Evolutionary conservation across 2,329 filamentous ascomycete genomes (phyloP).

Genomic region (Fusarium palustre): DNA sequence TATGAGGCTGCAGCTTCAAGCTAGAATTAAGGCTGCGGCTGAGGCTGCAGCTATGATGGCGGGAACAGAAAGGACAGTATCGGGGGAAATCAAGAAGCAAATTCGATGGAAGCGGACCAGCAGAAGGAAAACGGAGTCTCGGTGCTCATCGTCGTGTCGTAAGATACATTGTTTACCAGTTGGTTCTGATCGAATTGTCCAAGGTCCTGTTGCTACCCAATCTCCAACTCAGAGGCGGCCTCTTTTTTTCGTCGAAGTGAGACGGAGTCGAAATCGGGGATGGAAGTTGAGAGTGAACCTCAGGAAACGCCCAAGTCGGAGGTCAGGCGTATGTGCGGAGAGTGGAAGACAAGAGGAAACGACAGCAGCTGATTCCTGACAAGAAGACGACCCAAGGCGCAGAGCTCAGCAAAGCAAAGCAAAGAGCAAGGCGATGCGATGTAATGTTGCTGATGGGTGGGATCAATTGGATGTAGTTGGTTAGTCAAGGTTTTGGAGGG

Average conservation of each 20-base stretch:
- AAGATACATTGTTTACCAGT: slow-evolving; percentile 52
- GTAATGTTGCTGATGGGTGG: slow-evolving; percentile 27
- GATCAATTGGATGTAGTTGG: slow-evolving; percentile 37
- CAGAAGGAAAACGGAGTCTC: slow-evolving; percentile 61
- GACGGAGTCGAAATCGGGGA: slow-evolving; percentile 27
- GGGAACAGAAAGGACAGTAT: slow-evolving; percentile 49
- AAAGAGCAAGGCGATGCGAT: slow-evolving; percentile 42
- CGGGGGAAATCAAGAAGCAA: slow-evolving; percentile 63
- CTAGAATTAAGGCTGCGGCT: slow-evolving; percentile 35
- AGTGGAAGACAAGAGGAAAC: slow-evolving; percentile 14
- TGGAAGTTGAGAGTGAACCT: slow-evolving; percentile 25
- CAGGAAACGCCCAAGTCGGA: slow-evolving; percentile 26
- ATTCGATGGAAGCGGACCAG: slow-evolving; percentile 65
- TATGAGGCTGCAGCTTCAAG: slow-evolving; percentile 35
- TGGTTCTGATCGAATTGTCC: slow-evolving; percentile 37
- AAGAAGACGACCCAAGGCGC: slow-evolving; percentile 34
- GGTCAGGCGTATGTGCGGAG: slow-evolving; percentile 24
- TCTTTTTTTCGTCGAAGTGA: slow-evolving; percentile 25
- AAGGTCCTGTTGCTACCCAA: slow-evolving; percentile 38
- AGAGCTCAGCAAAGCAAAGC: slow-evolving; percentile 15
- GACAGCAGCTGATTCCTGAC: slow-evolving; percentile 19
- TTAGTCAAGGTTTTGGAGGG: slow-evolving; percentile 42
- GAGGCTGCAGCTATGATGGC: slow-evolving; percentile 42
- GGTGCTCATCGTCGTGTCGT: slow-evolving; percentile 67
- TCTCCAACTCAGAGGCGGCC: slow-evolving; percentile 16